Conservation (phyloP, 345 rosid species). For the Erodium maritimum region DNA sequence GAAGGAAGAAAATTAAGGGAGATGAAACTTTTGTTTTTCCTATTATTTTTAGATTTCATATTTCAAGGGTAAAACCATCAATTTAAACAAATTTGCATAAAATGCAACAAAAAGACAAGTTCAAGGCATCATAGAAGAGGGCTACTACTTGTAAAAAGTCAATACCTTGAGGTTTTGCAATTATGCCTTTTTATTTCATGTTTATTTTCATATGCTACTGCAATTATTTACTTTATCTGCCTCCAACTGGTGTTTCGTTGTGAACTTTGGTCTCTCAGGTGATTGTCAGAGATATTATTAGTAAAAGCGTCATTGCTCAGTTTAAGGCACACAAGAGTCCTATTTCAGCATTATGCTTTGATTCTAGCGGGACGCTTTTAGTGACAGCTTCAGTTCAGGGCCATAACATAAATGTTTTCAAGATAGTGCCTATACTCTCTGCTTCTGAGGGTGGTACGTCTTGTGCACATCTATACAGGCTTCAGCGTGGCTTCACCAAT, state of each 20-base stretch:
- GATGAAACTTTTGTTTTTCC: too few species aligned
- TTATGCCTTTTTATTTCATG: too few species aligned
- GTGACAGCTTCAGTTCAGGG: constrained; percentile 94
- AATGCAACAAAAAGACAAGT: too few species aligned
- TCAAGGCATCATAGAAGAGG: too few species aligned
- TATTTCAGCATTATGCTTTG: constrained; percentile 81
- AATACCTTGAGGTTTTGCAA: too few species aligned
- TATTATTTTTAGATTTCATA: too few species aligned
- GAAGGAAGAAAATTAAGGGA: too few species aligned
- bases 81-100: too few species aligned
- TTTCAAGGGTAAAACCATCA: too few species aligned
- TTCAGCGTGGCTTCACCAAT: constrained; percentile 91
- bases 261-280: constrained; percentile 39
- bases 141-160: too few species aligned
- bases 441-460: constrained; percentile 29
- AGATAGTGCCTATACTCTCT: constrained; percentile 48
- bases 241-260: neutral
- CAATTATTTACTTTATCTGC: too few species aligned
- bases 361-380: constrained; percentile 85
- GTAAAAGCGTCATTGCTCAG: constrained; percentile 59
- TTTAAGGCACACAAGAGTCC: constrained; percentile 89
- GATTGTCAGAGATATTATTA: constrained; percentile 61
- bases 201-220: too few species aligned
- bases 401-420: constrained; percentile 80
- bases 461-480: constrained; percentile 64